These are phyloP conservation scores for Pseudocercospora vitis DNA, from an alignment of 2,329 filamentous ascomycete genomes.

Conservation along the genomic window DNA sequence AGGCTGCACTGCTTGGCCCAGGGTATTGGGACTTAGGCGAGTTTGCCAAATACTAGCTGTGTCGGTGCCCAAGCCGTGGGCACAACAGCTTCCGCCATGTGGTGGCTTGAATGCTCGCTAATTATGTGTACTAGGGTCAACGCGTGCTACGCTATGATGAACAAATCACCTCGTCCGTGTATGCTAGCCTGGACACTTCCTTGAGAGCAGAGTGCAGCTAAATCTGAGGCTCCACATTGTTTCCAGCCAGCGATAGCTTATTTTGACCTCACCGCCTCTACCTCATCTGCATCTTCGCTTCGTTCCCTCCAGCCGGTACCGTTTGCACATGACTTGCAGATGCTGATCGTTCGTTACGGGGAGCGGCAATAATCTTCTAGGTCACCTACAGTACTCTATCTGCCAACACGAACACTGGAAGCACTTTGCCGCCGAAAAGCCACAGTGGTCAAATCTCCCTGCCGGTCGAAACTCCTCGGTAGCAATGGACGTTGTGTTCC, in stretches of 20 bases:
- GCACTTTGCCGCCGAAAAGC: no score
- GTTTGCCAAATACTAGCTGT: neutral
- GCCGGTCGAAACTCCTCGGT: no score
- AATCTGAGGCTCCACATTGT: neutral
- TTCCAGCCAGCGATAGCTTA: neutral
- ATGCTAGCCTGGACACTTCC: neutral
- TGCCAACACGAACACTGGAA: no score
- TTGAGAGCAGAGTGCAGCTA: neutral
- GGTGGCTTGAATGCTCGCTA: neutral
- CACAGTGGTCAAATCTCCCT: no score
- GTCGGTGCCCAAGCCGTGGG: neutral
- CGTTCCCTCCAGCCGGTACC: neutral
- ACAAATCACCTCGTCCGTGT: neutral
- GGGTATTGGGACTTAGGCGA: no score
- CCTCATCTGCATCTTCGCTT: neutral
- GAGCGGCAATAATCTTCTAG: no score
- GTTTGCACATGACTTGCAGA: no score
- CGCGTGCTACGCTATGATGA: neutral
- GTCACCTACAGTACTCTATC: no score
- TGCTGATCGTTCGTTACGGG: no score
- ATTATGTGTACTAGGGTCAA: neutral
- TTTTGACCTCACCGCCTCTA: neutral
- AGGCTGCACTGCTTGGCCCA: no score
- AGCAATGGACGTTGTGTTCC: no score
- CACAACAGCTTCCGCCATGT: neutral